Evolutionary conservation across 1,284 basidiomycete genomes (phyloP), one percentile per base, ranked within the genome.

Genomic region (Bondarzewia mesenterica): DNA sequence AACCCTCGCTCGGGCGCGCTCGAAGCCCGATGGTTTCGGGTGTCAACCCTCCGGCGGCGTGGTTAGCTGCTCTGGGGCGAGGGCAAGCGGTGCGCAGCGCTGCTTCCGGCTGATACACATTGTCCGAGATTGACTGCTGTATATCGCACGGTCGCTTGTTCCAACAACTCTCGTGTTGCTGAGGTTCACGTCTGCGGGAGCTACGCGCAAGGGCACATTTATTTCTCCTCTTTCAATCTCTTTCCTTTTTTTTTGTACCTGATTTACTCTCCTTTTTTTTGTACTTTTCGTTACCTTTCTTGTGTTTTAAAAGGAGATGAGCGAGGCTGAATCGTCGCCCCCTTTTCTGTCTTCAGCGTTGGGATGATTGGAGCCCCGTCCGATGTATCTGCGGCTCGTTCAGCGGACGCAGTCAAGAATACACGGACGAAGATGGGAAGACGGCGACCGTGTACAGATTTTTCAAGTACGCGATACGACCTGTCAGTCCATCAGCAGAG

Each of bases 181-280:
- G 69, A 89, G 85, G 71, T 69, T 60, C 57, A 77, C 71, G 75
- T 78, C 71, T 68, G 41, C 73, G 80, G 76, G 86, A 80, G 87
- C 91, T 94, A 94, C 92, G 73, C 71, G 76, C 73, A 79, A 78
- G 83, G 69, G 68, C 64, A 92, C 81, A 93, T 63, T 47, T 27
- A 38, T 52, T 47, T 44, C 41, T 48, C 64, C 52, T 42, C 42
- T 55, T 53, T 42, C 50, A 53, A 50, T 48, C 18, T 55, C 50
- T n/a, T 48, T 43, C 45, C 18, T 46, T 36, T 50, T 57, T 46
- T 36, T 50, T 57, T 49, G 20, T 44, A 48, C 52, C 21, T 14
- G 47, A 42, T 61, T 61, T 39, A 56, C 57, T 59, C 44, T 60
- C 50, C 54, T 42, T 38, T 56, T 54, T 23, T 37, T 44, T 36